A percentile compares a stretch with the other conserved stretches of the same genome.
Conservation (phyloP, 148 eudicot species). For the Rheum nobile region DNA sequence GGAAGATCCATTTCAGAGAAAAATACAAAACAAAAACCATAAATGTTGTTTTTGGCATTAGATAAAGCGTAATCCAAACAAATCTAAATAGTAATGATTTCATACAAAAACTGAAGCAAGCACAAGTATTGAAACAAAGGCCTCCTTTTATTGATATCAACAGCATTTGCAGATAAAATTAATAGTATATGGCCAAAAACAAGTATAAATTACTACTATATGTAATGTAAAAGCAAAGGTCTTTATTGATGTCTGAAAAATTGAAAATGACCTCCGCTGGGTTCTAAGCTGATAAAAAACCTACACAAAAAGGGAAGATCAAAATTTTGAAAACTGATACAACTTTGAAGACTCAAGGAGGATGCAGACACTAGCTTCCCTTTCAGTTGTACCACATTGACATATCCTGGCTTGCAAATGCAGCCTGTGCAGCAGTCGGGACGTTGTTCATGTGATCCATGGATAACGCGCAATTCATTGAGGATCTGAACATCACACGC, state of each 20-base stretch:
- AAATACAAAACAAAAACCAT: neutral
- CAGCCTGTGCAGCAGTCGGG: conserved; percentile 14
- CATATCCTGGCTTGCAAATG: conserved; percentile 21
- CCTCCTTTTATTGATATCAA: neutral
- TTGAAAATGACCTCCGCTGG: neutral
- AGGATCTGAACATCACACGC: conserved; percentile 27
- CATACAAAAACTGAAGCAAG: neutral
- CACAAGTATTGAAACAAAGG: neutral
- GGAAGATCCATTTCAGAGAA: neutral
- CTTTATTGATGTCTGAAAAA: too few relatives aligned
- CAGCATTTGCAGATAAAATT: neutral
- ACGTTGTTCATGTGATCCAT: conserved; percentile 19
- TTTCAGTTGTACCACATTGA: conserved; percentile 31
- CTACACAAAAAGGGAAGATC: neutral
- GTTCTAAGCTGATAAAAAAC: neutral
- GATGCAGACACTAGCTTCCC: too few relatives aligned
- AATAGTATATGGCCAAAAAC: too few relatives aligned
- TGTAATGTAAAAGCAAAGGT: neutral
- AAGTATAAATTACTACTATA: neutral
- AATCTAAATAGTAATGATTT: too few relatives aligned
- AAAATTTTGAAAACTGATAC: neutral
- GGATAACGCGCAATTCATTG: too few relatives aligned
- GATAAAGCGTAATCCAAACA: too few relatives aligned
- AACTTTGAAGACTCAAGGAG: neutral
- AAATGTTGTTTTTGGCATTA: too few relatives aligned